Evolutionary conservation across 140 eudicot species (phyloP).

Genomic region (Flaveria floridana): DNA sequence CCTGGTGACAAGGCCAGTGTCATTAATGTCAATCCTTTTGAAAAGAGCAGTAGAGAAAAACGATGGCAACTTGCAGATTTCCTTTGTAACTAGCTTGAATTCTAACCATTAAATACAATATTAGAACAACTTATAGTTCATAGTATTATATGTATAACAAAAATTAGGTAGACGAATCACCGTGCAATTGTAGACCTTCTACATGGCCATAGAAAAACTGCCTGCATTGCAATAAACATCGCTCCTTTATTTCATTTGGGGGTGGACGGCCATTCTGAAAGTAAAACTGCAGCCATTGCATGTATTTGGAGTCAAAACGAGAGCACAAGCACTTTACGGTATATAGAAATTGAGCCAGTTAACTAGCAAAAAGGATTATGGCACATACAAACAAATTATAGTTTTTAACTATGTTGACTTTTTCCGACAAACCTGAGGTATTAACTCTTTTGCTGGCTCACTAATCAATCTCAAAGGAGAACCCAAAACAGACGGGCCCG

Average conservation of each 20-base stretch:
- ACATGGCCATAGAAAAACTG: constrained; percentile 77
- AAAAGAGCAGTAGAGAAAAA: constrained; percentile 75
- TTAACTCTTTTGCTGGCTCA: constrained; percentile 76
- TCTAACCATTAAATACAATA: constrained; percentile 45
- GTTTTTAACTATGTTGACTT: neutral
- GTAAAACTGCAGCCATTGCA: constrained; percentile 61
- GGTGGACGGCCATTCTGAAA: constrained; percentile 86
- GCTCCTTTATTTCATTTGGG: constrained; percentile 75
- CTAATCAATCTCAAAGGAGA: constrained; percentile 71
- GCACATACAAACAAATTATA: constrained; percentile 23
- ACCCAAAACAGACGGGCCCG: constrained; percentile 71
- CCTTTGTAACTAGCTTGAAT: constrained; percentile 82
- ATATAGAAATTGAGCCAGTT: neutral
- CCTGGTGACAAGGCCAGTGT: constrained; percentile 77
- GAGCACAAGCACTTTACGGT: neutral
- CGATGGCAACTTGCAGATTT: constrained; percentile 87
- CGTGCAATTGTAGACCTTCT: constrained; percentile 76
- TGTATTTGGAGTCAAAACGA: constrained; percentile 15
- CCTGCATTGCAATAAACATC: constrained; percentile 65
- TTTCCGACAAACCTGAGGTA: constrained; percentile 70
- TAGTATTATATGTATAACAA: neutral
- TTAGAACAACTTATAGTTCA: constrained; percentile 11
- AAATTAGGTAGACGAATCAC: constrained; percentile 41
- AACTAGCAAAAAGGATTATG: neutral
- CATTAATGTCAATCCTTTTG: constrained; percentile 61